Percentiles rank a stretch among this genome's conserved stretches.
phyloP scores from a whole-genome alignment of 2,329 filamentous ascomycete genomes.

The Salinomyces thailandicus region DNA sequence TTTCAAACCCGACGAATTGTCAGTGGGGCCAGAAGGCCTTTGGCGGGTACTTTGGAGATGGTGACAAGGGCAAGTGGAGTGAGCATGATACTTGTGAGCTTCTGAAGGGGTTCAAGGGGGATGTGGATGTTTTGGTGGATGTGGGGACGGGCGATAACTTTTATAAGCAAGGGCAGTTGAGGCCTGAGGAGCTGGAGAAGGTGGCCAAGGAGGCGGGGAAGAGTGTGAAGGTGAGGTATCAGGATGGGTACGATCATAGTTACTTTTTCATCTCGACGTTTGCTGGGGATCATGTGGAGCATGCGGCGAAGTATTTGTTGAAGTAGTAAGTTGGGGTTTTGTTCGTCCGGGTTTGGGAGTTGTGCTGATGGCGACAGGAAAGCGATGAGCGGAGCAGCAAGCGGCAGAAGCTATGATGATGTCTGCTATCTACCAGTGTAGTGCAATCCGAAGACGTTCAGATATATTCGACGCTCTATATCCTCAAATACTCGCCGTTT shows the following conservation, averaged over 20 bases:
- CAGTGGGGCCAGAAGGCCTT: constrained; percentile 98
- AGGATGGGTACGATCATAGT: constrained; percentile 88
- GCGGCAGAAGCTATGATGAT: not conserved
- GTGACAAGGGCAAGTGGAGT: constrained; percentile 66
- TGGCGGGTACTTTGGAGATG: constrained; percentile 71
- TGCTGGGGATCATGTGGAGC: constrained; percentile 78
- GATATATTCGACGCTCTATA: no score
- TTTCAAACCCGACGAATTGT: constrained; percentile 72
- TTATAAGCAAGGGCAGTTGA: constrained; percentile 84
- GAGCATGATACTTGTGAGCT: constrained; percentile 89
- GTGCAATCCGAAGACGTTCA: no score
- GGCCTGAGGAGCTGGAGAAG: constrained; percentile 83
- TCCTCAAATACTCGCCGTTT: no score
- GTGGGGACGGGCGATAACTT: constrained; percentile 93
- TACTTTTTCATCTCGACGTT: constrained; percentile 96
- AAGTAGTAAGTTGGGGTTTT: constrained; percentile 14
- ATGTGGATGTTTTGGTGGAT: constrained; percentile 73
- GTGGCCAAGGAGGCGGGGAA: constrained; percentile 66
- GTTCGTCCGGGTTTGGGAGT: not conserved
- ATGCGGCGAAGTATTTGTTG: constrained; percentile 73
- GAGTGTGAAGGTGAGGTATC: constrained; percentile 70
- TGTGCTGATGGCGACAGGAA: not conserved
- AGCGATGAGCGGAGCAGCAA: not conserved
- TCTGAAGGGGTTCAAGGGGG: constrained; percentile 61
- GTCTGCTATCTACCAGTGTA: no score